Percentiles rank a stretch among this genome's conserved stretches.
Evolutionary conservation across 176 grass and related monocot genomes (phyloP).

Genomic region (Carex littledalei): DNA sequence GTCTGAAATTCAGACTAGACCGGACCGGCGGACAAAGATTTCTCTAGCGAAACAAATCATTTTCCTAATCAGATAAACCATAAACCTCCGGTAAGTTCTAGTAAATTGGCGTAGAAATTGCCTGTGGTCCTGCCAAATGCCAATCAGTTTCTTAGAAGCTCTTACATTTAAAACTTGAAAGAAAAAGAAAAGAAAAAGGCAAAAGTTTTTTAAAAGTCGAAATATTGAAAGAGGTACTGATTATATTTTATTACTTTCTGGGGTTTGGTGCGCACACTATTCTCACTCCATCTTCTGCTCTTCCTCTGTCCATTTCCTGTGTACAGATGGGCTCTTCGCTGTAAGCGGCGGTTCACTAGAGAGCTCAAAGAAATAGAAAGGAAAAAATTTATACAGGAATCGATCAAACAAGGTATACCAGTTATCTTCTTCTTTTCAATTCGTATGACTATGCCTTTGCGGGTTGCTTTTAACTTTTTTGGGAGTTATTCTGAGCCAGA

Average conservation of each 20-base stretch:
- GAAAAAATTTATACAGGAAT: neutral
- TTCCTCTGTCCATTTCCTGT: neutral
- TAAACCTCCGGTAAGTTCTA: neutral
- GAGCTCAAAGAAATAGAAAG: neutral
- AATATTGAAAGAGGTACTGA: slow-evolving; percentile 14
- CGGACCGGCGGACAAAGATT: too few relatives aligned
- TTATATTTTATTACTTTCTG: slow-evolving; percentile 20
- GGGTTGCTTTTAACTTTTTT: neutral
- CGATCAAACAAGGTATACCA: slow-evolving; percentile 18
- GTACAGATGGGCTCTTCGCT: neutral
- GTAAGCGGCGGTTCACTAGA: neutral
- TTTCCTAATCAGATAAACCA: neutral
- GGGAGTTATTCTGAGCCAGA: slow-evolving; percentile 16
- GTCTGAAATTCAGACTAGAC: too few relatives aligned
- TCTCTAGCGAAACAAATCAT: neutral
- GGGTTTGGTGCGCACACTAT: slow-evolving; percentile 7
- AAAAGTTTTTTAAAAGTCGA: slow-evolving; percentile 15
- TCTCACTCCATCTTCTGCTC: neutral
- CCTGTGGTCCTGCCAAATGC: neutral
- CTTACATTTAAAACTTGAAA: slow-evolving; percentile 16
- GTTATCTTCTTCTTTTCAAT: neutral
- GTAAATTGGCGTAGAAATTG: slow-evolving; percentile 16
- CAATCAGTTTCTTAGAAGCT: slow-evolving; percentile 2
- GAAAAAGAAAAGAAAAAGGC: slow-evolving; percentile 15
- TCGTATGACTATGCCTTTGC: neutral